phyloP scores from a whole-genome alignment of 2,329 filamentous ascomycete genomes.

The Leptodontidium sp. region DNA sequence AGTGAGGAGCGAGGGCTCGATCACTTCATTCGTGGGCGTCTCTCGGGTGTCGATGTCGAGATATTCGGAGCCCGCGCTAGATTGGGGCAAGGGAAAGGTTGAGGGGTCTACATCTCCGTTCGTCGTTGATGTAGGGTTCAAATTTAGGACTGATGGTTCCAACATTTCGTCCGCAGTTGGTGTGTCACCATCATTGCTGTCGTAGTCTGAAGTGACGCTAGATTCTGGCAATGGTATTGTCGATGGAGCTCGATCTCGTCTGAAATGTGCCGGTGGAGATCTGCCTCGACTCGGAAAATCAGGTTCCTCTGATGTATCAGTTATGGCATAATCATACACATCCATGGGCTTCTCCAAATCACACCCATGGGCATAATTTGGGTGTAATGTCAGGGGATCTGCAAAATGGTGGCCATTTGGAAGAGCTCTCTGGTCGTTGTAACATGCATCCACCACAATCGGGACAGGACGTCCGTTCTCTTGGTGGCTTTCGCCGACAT shows the following conservation, averaged over 20 bases:
- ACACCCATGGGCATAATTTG: constrained; percentile 24
- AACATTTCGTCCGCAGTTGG: constrained; percentile 15
- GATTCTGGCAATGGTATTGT: constrained; percentile 31
- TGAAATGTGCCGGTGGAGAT: constrained; percentile 40
- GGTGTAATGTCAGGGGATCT: constrained; percentile 22
- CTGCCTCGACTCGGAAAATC: constrained; percentile 43
- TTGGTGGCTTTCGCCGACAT: constrained; percentile 36
- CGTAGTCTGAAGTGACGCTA: constrained; percentile 29
- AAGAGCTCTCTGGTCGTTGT: constrained; percentile 30
- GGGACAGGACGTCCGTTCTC: constrained; percentile 35
- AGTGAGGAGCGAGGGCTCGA: constrained; percentile 18
- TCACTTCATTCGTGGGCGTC: constrained; percentile 10
- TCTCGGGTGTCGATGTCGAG: background rate
- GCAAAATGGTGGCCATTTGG: constrained; percentile 29
- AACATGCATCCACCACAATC: constrained; percentile 44
- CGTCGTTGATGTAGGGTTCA: background rate
- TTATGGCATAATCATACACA: constrained; percentile 41
- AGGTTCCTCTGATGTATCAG: constrained; percentile 40
- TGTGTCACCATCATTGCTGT: constrained; percentile 25
- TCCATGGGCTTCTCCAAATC: constrained; percentile 31
- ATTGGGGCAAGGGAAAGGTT: constrained; percentile 2
- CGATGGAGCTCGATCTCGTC: constrained; percentile 25
- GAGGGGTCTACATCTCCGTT: constrained; percentile 5
- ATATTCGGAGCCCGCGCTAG: background rate
- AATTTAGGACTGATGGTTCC: constrained; percentile 8